Base-by-base conservation (phyloP, 176 grass and related monocot species). In the Bromus sterilis region DNA sequence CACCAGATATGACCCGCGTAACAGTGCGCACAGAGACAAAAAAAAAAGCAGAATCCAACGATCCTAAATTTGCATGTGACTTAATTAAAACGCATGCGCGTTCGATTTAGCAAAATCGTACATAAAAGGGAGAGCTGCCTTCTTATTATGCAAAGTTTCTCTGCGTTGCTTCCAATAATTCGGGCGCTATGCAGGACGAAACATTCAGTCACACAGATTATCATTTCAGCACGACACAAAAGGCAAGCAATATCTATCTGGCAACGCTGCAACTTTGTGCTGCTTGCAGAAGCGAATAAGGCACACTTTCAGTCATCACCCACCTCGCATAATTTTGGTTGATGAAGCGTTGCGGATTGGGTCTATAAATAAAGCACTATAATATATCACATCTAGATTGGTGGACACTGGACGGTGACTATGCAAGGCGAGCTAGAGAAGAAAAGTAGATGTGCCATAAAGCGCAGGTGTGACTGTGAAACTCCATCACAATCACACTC, bases 391-490 rank as follows among this genome's bases (percentile, higher is more conserved):
- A 60, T 21, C 56, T 11, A 20, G 4, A 60, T 41, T 60, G 40
- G 55, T 60, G 37, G 56, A 55, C 71, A 75, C 29, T 64, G 61
- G 61, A 71, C 23, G 15, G 24, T 77, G 56, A 77, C 74, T 76
- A 34, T n/a, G n/a, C 48, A 53, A 53, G 21, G 48, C 48, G 42
- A 71, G 37, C 12, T 71, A 25, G 25, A 71, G 40, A 71, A 46
- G 68, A 56, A 75, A 56, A 10, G 5, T 33, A 49, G 11, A 24
- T 10, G 68, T 46, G 14, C 25, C 40, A n/a, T 9, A 37, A 57
- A 60, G 24, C 53, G 20, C 8, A n/a, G n/a, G n/a, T n/a, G n/a
- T n/a, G 12, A 44, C 23, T 2, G 34, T 20, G 53, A 44, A 77
- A 68, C 28, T 36, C 20, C 29, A 70, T 46, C n/a, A 33, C 9